phyloP scores from a whole-genome alignment of 306 rosid species.

The Ziziphus jujuba region DNA sequence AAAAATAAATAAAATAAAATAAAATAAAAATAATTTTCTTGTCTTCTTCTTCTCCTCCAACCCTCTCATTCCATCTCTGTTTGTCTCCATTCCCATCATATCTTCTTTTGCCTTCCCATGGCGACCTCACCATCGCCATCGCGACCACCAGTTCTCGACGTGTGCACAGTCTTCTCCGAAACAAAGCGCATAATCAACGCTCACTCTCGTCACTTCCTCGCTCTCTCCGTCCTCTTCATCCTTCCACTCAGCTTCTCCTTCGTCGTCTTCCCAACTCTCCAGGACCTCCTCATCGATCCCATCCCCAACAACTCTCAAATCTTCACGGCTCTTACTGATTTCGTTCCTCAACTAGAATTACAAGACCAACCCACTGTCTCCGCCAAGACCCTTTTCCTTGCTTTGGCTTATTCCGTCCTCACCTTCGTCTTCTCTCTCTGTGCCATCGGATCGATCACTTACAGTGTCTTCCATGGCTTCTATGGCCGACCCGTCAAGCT shows the following conservation, averaged over 20 bases:
- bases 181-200: slow-evolving; percentile 47
- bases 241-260: slow-evolving; percentile 53
- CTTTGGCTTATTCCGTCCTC: slow-evolving; percentile 20
- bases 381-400: neutral
- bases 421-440: slow-evolving; percentile 22
- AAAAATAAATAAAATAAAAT: too few species aligned
- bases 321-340: neutral
- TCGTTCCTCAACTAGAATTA: neutral
- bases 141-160: slow-evolving; percentile 16
- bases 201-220: slow-evolving; percentile 55
- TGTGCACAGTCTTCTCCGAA: slow-evolving; percentile 34
- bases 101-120: too few species aligned
- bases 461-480: slow-evolving; percentile 45
- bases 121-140: slow-evolving; percentile 17
- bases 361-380: neutral
- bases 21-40: too few species aligned
- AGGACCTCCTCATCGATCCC: slow-evolving; percentile 30
- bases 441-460: slow-evolving; percentile 45
- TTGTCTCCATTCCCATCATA: too few species aligned
- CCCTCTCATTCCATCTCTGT: too few species aligned
- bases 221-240: slow-evolving; percentile 59
- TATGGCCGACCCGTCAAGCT: slow-evolving; percentile 45
- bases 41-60: too few species aligned
- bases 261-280: slow-evolving; percentile 40
- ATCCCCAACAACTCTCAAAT: slow-evolving; percentile 11